These are phyloP conservation scores for Kwoniella dejecticola DNA, from an alignment of 768 basidiomycete species.

Conservation along the genomic window DNA sequence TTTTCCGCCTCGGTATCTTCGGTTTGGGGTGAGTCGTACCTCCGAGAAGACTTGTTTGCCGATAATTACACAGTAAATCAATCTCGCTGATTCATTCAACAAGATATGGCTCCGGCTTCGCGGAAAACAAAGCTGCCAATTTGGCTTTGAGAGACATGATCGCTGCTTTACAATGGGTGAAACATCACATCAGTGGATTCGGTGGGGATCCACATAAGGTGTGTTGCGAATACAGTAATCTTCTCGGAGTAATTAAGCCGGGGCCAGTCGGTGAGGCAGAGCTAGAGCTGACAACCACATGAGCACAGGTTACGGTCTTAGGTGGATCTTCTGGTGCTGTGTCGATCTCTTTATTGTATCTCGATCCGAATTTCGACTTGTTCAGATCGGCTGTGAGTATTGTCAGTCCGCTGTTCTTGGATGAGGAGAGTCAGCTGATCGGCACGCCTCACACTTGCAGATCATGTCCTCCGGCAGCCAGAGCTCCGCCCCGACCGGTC, in stretches of 20 bases:
- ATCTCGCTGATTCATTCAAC: too few species aligned
- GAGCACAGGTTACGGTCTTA: conserved; percentile 58
- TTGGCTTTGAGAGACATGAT: conserved; percentile 66
- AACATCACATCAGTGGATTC: conserved; percentile 67
- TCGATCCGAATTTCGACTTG: conserved; percentile 23
- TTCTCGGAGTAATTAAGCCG: too few species aligned
- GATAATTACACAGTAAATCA: too few species aligned
- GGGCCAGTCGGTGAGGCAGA: too few species aligned
- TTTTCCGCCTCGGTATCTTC: conserved; percentile 62
- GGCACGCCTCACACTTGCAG: background rate
- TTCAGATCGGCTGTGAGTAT: conserved; percentile 20
- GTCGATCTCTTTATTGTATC: conserved; percentile 58
- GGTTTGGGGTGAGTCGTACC: conserved; percentile 59
- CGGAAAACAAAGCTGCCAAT: conserved; percentile 56
- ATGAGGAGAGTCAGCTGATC: too few species aligned
- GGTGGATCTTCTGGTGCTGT: conserved; percentile 64
- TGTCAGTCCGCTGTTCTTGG: too few species aligned
- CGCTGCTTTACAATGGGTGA: conserved; percentile 64
- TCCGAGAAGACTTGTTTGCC: too few species aligned
- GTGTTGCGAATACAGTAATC: background rate
- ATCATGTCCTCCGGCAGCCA: conserved; percentile 38
- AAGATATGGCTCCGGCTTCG: conserved; percentile 41
- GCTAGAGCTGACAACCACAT: conserved; percentile 58
- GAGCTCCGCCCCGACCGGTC: conserved; percentile 16
- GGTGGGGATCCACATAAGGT: conserved; percentile 63